Base-by-base conservation (phyloP, 192 early-diverging fungal genomes). In the Allomyces javanicus region DNA sequence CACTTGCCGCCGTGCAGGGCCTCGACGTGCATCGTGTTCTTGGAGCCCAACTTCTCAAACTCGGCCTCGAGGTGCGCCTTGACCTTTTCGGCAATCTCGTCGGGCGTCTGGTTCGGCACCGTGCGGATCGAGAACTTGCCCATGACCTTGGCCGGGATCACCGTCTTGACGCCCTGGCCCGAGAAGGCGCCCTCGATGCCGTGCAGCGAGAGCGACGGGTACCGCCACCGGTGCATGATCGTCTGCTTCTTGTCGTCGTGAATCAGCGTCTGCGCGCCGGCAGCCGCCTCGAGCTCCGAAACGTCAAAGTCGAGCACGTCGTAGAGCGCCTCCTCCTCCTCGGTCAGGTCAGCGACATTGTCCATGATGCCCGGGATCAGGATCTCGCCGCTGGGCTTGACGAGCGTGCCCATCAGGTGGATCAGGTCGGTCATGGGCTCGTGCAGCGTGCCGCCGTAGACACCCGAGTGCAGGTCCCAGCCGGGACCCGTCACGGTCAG, bases 91-190 rank as follows among this genome's bases (percentile, higher is more conserved):
- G 85, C 80, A 62, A 98, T 83, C 68, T 81, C 76, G 64, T 86
- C 85, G 40, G 88, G 90, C n/a, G 88, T 81, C 86, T 93, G 91
- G 79, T 93, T 85, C 69, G 94, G 89, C 50, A 97, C 95, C 4
- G 84, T 87, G 73, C 95, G 90, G 77, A 98, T 92, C 44, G 92
- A 95, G 83, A 98, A 98, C 83, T 98, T 98, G 70, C 95, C 95
- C 68, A 85, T 85, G 63, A 96, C 94, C 67, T 87, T 85, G 44
- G 93, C 89, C 23, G 95, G 95, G 68, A 98, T 91, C 10, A 98
- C 95, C 12, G 95, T 98, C 83, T 98, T 98, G 75, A 83, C 87
- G 63, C 95, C 95, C 9, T 92, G 73, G 27, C 85, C 81, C 72
- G 90, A 93, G 78, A 94, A 96, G 11, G 92, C 95, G 65, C 95